Evolutionary conservation across 1,284 basidiomycete genomes (phyloP), one percentile per base, ranked within the genome.

Genomic region (Cutaneotrichosporon sp.): DNA sequence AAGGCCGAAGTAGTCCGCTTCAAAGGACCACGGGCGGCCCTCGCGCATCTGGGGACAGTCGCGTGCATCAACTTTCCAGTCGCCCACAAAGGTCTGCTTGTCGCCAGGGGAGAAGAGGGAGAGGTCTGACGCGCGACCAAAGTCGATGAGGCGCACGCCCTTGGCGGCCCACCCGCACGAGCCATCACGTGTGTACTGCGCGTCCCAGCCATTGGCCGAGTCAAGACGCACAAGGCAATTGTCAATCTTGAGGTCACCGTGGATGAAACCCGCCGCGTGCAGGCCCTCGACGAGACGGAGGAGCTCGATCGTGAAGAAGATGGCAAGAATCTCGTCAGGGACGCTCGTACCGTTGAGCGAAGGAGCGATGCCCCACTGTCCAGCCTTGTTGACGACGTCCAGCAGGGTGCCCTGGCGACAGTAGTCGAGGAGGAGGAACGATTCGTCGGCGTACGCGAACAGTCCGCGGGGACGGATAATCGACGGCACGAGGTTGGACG

Each of bases 231-330:
- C 83, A 14, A 99, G 85, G 77, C 95, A 97, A 81, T 99, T 99
- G 83, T 99, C 97, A 76, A 98, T 97, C 84, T 99, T 99, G 72
- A 99, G 85, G 81, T 99, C 97, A 50, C 97, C 96, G 73, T 99
- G 97, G 70, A 99, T 90, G 81, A 98, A 90, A 18, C 90, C 90
- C 0, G 84, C 83, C 10, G 78, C 67, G 78, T 99, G 97, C 77
- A 98, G 85, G 26, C 85, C 88, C 74, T 97, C 92, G 56, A 98
- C 81, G 13, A 91, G 82, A 22, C 89, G 88, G 58, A 98, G 81
- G 21, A 99, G 86, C 79, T 99, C 96, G 72, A 95, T 86, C 34
- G 89, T 84, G 85, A 99, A 99, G 85, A 99, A 99, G 76, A 97
- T 87, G 59, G 93, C 93, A 55, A 99, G 84, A 8, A 97, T 85